A percentile compares a stretch with the other conserved stretches of the same genome.
Evolutionary conservation across 306 rosid genomes (phyloP).

Genomic region (Oxytropis ochrocephala): DNA sequence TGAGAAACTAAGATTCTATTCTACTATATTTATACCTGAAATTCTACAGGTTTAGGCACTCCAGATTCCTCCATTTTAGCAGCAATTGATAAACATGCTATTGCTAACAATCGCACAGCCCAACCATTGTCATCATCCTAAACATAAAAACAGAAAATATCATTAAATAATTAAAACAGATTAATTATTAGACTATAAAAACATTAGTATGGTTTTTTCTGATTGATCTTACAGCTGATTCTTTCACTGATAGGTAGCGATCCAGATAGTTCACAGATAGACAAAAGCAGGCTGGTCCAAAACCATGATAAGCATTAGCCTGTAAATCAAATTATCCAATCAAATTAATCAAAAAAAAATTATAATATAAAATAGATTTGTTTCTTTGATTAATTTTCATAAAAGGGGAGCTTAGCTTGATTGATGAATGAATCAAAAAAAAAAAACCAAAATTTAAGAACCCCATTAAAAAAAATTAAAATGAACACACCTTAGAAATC

Average conservation of each 20-base stretch:
- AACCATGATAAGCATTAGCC: constrained; percentile 50
- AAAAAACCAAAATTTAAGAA: neutral
- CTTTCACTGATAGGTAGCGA: constrained; percentile 56
- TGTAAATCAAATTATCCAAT: constrained; percentile 31
- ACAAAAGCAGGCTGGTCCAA: constrained; percentile 51
- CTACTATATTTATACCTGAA: constrained; percentile 38
- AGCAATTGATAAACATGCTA: constrained; percentile 69
- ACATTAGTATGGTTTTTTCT: neutral
- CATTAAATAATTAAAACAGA: constrained; percentile 11
- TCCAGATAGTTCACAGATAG: constrained; percentile 73
- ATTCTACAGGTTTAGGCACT: constrained; percentile 37
- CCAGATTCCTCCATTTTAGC: constrained; percentile 61
- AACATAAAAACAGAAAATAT: neutral
- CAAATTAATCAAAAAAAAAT: neutral
- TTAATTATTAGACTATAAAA: neutral
- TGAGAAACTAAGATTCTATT: neutral
- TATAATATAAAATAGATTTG: neutral
- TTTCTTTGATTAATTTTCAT: neutral
- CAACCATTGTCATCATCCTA: constrained; percentile 46
- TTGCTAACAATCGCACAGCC: constrained; percentile 53
- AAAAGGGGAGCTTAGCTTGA: neutral
- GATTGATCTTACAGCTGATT: constrained; percentile 52
- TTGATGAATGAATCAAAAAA: constrained; percentile 16
- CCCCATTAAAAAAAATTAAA: neutral
- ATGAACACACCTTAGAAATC: constrained; percentile 65